These are phyloP conservation scores for Peronospora belbahrii DNA, from an alignment of 352 stramenopile species.

Conservation along the genomic window DNA sequence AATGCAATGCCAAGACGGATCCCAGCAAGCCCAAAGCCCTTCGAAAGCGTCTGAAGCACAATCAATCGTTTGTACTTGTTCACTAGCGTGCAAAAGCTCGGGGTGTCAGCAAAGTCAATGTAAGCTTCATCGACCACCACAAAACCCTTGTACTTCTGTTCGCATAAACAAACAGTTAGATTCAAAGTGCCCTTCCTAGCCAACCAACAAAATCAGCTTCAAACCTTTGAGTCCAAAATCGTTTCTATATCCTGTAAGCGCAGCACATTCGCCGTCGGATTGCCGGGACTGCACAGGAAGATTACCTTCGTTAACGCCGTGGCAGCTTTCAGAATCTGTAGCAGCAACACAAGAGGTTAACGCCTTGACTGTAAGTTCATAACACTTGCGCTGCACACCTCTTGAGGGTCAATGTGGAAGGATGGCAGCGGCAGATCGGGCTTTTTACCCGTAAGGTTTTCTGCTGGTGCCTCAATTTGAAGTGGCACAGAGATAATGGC, in stretches of 20 bases:
- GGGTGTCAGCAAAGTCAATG: constrained; percentile 90
- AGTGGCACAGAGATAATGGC: constrained; percentile 90
- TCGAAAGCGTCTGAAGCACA: constrained; percentile 96
- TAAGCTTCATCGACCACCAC: constrained; percentile 99
- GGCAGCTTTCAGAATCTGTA: constrained; percentile 84
- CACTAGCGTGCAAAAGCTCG: constrained; percentile 83
- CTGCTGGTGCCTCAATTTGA: constrained; percentile 45
- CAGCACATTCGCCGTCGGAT: constrained; percentile 94
- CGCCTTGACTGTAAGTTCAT: not conserved
- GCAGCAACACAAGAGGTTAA: not conserved
- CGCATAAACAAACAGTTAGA: not conserved
- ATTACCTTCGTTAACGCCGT: constrained; percentile 92
- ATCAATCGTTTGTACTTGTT: constrained; percentile 91
- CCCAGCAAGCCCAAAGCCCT: constrained; percentile 96
- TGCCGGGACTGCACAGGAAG: constrained; percentile 96
- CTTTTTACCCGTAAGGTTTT: constrained; percentile 65
- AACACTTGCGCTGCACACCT: constrained; percentile 26
- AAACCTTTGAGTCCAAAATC: constrained; percentile 75
- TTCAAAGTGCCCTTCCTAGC: not conserved
- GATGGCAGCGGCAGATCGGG: constrained; percentile 41
- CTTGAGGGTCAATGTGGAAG: constrained; percentile 76
- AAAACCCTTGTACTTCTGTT: constrained; percentile 83
- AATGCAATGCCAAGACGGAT: constrained; percentile 92
- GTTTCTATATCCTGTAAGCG: constrained; percentile 86
- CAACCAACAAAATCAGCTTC: constrained; percentile 3